These are phyloP conservation scores for Penicillium egyptiacum DNA, from an alignment of 495 filamentous ascomycete genomes.

Conservation along the genomic window DNA sequence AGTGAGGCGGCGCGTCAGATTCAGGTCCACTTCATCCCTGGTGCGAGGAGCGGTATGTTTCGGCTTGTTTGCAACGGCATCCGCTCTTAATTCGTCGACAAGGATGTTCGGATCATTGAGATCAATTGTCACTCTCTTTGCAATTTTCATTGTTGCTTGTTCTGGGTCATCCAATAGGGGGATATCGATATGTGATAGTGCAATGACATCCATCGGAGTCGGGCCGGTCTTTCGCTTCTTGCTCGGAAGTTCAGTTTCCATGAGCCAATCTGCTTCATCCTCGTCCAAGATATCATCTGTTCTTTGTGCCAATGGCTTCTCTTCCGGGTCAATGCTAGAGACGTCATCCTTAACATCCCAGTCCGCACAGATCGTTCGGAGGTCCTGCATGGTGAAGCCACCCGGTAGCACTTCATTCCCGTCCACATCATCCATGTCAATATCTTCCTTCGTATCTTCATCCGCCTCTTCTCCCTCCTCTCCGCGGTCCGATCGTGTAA, in stretches of 20 bases:
- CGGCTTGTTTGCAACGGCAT: constrained; percentile 45
- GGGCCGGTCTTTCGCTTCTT: constrained; percentile 51
- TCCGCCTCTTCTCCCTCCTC: constrained; percentile 55
- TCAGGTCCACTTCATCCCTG: constrained; percentile 42
- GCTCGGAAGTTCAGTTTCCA: constrained; percentile 45
- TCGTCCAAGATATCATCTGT: constrained; percentile 39
- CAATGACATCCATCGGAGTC: constrained; percentile 42
- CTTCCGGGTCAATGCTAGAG: constrained; percentile 29
- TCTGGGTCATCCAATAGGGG: constrained; percentile 62
- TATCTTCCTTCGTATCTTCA: constrained; percentile 56
- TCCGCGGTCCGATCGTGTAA: constrained; percentile 52
- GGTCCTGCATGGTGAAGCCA: constrained; percentile 69
- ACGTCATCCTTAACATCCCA: constrained; percentile 65
- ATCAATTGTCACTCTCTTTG: constrained; percentile 78
- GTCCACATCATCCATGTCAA: constrained; percentile 58
- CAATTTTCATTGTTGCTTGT: constrained; percentile 61
- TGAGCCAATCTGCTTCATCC: constrained; percentile 49
- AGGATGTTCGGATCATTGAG: constrained; percentile 87
- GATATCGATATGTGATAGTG: constrained; percentile 47
- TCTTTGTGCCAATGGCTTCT: constrained; percentile 21
- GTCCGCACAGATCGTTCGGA: constrained; percentile 77
- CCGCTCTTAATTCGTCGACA: constrained; percentile 61
- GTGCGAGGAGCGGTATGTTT: constrained; percentile 35
- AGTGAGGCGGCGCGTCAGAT: constrained; percentile 51
- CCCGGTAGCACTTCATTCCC: constrained; percentile 48